Percentiles rank a stretch among this genome's conserved stretches.
These are phyloP conservation scores for Euphorbia pulcherrima DNA, from an alignment of 345 rosid species.

Conservation along the genomic window DNA sequence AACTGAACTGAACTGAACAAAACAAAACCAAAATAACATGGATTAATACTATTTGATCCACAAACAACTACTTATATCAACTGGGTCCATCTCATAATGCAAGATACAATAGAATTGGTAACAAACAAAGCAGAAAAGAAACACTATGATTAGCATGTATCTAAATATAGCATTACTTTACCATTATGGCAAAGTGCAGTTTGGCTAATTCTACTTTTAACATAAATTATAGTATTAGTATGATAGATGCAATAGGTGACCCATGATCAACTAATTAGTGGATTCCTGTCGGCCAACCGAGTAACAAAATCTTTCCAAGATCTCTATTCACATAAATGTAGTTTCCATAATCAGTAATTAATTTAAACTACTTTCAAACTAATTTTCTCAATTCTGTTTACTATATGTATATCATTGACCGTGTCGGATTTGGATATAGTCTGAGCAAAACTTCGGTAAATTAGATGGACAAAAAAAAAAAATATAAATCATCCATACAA, in stretches of 20 bases:
- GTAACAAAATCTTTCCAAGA: slow-evolving; percentile 1
- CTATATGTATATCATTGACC: too few species aligned
- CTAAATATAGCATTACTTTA: not conserved
- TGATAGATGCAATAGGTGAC: slow-evolving; percentile 14
- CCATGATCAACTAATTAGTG: slow-evolving; percentile 3
- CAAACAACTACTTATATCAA: too few species aligned
- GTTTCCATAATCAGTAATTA: not conserved
- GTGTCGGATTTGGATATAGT: too few species aligned
- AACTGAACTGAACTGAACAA: too few species aligned
- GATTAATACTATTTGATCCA: too few species aligned
- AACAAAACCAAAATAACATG: too few species aligned
- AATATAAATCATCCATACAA: not conserved
- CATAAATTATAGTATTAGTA: slow-evolving; percentile 10
- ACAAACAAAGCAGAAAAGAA: not conserved
- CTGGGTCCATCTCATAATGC: not conserved
- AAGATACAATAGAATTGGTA: too few species aligned
- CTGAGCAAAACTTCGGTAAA: too few species aligned
- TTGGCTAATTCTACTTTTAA: slow-evolving; percentile 17
- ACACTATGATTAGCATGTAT: not conserved
- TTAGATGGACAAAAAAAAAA: too few species aligned
- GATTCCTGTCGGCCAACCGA: slow-evolving; percentile 32
- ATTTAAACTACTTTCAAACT: not conserved
- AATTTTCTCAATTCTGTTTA: too few species aligned
- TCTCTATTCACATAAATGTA: slow-evolving; percentile 2
- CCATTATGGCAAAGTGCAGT: slow-evolving; percentile 5